Evolutionary conservation across 164 flowering plant genomes (phyloP).

Genomic region (Taxillus chinensis): DNA sequence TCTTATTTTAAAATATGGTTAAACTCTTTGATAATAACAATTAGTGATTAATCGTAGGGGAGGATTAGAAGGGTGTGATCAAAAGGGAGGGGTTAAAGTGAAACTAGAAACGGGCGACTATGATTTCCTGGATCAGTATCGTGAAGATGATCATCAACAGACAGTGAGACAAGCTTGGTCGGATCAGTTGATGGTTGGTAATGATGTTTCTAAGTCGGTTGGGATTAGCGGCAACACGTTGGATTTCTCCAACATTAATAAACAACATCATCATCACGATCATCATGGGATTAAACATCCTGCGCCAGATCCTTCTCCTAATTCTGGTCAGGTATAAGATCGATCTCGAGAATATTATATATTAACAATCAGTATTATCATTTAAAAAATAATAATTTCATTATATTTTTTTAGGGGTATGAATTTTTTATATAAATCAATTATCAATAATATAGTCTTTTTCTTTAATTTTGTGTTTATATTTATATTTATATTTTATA

Average conservation of each 20-base stretch:
- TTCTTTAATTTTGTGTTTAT: no score
- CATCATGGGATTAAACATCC: conserved; percentile 21
- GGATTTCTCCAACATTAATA: conserved; percentile 42
- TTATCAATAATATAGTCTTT: neutral
- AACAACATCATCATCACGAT: conserved; percentile 7
- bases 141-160: no score
- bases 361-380: no score
- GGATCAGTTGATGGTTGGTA: conserved; percentile 41
- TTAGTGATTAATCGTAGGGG: conserved; percentile 2
- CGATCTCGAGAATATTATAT: no score
- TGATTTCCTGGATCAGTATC: no score
- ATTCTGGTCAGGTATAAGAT: conserved; percentile 27
- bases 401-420: no score
- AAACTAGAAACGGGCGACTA: no score
- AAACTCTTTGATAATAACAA: no score
- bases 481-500: conserved; percentile 25
- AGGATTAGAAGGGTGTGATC: neutral
- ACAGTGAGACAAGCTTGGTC: conserved; percentile 34
- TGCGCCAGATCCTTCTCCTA: conserved; percentile 50
- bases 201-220: conserved; percentile 29
- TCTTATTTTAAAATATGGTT: no score
- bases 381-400: no score
- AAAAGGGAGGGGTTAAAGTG: neutral
- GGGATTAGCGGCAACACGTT: conserved; percentile 31
- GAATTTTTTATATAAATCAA: no score